Percentiles rank a stretch among this genome's conserved stretches.
phyloP scores from a whole-genome alignment of 164 flowering plant species.

The Vitis riparia region DNA sequence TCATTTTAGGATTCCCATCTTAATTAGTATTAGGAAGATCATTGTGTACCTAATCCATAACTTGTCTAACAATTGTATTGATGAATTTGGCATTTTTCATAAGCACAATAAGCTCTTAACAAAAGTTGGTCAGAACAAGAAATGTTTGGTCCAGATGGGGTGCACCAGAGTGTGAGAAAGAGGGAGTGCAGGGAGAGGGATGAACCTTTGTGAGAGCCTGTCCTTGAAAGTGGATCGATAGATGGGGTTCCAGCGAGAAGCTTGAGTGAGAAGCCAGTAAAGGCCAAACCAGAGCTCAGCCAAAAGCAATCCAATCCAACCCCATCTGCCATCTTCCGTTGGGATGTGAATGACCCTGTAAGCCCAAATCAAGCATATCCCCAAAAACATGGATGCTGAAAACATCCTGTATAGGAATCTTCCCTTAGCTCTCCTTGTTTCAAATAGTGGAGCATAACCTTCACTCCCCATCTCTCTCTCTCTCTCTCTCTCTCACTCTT shows the following conservation, averaged over 20 bases:
- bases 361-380: slow-evolving; percentile 35
- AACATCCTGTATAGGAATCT: slow-evolving; percentile 18
- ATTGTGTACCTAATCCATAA: no score
- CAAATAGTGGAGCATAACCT: slow-evolving; percentile 31
- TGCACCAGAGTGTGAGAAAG: not conserved
- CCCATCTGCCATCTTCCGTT: slow-evolving; percentile 20
- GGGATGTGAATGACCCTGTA: slow-evolving; percentile 39
- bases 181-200: not conserved
- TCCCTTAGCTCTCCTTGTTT: slow-evolving; percentile 33
- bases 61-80: no score
- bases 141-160: no score
- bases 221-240: slow-evolving; percentile 39
- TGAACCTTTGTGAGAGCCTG: slow-evolving; percentile 40
- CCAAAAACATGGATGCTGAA: slow-evolving; percentile 29
- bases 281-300: slow-evolving; percentile 54
- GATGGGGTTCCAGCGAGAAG: slow-evolving; percentile 36
- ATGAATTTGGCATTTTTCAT: no score
- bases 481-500: not conserved
- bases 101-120: no score
- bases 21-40: no score
- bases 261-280: slow-evolving; percentile 47
- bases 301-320: slow-evolving; percentile 37
- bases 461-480: slow-evolving; percentile 9
- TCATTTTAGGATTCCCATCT: not conserved
- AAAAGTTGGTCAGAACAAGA: not conserved